A percentile compares a stretch with the other conserved stretches of the same genome.
Conservation (phyloP, 371 early-diverging fungal species). For the Dinochytrium kinnereticum region DNA sequence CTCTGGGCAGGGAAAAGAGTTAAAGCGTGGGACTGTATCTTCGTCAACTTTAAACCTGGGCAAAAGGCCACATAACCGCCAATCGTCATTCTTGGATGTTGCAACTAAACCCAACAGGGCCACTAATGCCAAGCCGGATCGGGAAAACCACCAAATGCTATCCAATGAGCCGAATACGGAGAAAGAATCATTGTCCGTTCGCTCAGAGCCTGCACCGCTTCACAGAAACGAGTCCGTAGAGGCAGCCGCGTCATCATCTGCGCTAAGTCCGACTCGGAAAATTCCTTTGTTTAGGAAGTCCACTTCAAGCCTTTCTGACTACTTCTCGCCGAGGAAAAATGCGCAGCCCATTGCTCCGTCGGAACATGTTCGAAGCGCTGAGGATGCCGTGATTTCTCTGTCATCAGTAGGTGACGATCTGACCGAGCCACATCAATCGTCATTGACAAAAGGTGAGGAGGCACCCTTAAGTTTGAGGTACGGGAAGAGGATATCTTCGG, state of each 20-base stretch:
- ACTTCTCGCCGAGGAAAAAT: no score
- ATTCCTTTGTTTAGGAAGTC: background rate
- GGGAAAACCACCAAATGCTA: no score
- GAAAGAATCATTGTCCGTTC: background rate
- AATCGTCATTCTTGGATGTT: background rate
- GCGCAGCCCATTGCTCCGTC: no score
- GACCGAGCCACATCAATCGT: no score
- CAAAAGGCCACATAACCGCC: background rate
- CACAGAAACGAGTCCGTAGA: background rate
- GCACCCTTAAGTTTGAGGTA: no score
- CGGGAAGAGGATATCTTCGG: no score
- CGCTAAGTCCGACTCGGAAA: no score
- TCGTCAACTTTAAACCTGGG: background rate
- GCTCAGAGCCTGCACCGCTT: background rate
- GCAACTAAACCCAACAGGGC: background rate
- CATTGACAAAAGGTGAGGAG: no score
- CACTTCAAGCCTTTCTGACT: background rate
- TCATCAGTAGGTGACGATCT: no score
- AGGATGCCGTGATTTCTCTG: no score
- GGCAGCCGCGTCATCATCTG: background rate
- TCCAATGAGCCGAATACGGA: background rate
- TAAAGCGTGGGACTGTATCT: no score
- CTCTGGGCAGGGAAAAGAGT: background rate
- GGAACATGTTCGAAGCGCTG: no score
- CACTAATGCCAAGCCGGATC: background rate